phyloP scores from a whole-genome alignment of 352 stramenopile genomes.

The Pythium rhizo-oryzae region DNA sequence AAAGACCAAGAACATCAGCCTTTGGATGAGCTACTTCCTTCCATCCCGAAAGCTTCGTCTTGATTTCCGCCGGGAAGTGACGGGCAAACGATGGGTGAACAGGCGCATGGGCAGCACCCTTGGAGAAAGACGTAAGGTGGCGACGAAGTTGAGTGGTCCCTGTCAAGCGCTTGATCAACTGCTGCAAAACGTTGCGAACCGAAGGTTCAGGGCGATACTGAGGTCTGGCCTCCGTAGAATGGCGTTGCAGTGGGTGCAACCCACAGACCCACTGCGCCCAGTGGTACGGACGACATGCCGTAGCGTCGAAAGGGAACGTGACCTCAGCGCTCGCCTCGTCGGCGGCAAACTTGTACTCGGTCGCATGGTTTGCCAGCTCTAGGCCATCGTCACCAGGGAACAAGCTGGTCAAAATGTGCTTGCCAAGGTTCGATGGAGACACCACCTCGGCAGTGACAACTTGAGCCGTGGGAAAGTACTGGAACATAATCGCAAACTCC shows the following conservation, averaged over 20 bases:
- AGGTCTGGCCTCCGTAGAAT: slow-evolving; percentile 1
- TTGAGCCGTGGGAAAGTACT: slow-evolving; percentile 57
- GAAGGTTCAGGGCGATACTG: slow-evolving; percentile 57
- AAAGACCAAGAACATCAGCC: slow-evolving; percentile 48
- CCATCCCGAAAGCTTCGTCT: slow-evolving; percentile 59
- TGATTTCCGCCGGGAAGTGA: slow-evolving; percentile 46
- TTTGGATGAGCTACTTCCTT: slow-evolving; percentile 40
- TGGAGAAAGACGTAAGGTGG: slow-evolving; percentile 47
- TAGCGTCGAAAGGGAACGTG: slow-evolving; percentile 42
- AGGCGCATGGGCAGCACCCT: slow-evolving; percentile 33
- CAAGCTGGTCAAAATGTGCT: slow-evolving; percentile 43
- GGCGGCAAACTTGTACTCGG: slow-evolving; percentile 53
- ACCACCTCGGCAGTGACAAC: slow-evolving; percentile 62
- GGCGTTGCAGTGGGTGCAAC: slow-evolving; percentile 50
- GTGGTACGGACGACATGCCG: slow-evolving; percentile 53
- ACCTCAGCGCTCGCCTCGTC: slow-evolving; percentile 36
- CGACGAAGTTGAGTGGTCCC: slow-evolving; percentile 43
- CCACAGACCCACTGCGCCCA: slow-evolving; percentile 83
- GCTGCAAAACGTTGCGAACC: slow-evolving; percentile 61
- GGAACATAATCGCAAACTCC: slow-evolving; percentile 64
- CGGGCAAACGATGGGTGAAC: slow-evolving; percentile 41
- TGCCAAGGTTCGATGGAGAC: slow-evolving; percentile 14
- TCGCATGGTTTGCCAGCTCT: slow-evolving; percentile 39
- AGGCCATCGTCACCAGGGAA: slow-evolving; percentile 67
- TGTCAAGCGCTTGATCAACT: slow-evolving; percentile 64